Base-by-base conservation (phyloP, 2,329 filamentous ascomycete genomes). In the Trichophaea hybrida region DNA sequence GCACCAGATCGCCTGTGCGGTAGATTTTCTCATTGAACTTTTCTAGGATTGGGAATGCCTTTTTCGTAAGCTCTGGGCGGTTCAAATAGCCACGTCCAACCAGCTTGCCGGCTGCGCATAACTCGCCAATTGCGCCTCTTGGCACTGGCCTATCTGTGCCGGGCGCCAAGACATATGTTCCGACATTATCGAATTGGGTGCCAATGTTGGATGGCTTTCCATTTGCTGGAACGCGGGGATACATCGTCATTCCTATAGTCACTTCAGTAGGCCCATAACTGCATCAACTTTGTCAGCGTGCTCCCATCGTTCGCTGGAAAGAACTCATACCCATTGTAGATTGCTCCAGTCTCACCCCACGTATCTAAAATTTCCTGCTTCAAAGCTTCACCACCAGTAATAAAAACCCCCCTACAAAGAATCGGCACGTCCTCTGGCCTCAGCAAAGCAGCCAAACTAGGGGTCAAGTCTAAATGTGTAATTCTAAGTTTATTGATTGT, bases 191-290 rank as follows among this genome's bases (percentile, higher is more conserved):
- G 65, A 95, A 96, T 64, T 88, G 86, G 32, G 77, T 78, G 0
- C 90, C 90, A 66, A 96, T 96, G 68, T 96, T 96, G 8, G 88
- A 86, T 0, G 90, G 82, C 34, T 88, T 85, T 0, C 88, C 88
- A 64, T 85, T 86, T 17, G 75, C 72, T 0, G 87, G 86, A 6
- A 95, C 87, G 37, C 86, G 79, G n/a, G 84, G 83, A 67, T 85
- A 90, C 78, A 93, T 94, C 0, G 90, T 95, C 38, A 90, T 86
- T 4, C 90, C 90, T 64, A 96, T 96, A 0, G 90, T 96, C 0
- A 88, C 86, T 71, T 96, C 91, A 0, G 90, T 96, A 1, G 90
- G 91, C 0, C 90, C 90, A 65, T 95, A 69, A 33, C 63, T 65
- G 48, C n/a, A 37, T 35, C 51, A 5, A 13, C 17, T 32, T 12